Percentiles rank a stretch among this genome's conserved stretches.
Conservation (phyloP, 2,329 filamentous ascomycete genomes). For the Xylariaceae sp. region DNA sequence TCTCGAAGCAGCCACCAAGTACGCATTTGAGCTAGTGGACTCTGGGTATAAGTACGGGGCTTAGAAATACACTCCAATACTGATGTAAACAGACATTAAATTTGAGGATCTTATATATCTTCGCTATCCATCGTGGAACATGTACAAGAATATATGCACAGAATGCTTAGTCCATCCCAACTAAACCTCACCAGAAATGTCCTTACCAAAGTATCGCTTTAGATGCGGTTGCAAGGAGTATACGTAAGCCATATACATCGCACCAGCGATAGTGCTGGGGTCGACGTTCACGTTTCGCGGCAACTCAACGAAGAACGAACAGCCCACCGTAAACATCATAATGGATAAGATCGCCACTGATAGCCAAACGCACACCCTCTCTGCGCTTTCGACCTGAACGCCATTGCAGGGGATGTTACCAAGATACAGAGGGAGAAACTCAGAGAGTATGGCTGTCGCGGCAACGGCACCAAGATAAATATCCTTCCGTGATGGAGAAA, state of each 20-base stretch:
- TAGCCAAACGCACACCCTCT: slow-evolving; percentile 49
- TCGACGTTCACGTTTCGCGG: slow-evolving; percentile 53
- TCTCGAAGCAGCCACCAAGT: slow-evolving; percentile 61
- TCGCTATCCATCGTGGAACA: not conserved
- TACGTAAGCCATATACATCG: slow-evolving; percentile 46
- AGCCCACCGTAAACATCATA: slow-evolving; percentile 50
- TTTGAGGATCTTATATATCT: not conserved
- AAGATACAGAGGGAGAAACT: slow-evolving; percentile 57
- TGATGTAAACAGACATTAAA: too few species aligned
- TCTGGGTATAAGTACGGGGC: slow-evolving; percentile 31
- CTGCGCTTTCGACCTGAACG: slow-evolving; percentile 47
- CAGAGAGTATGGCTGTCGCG: slow-evolving; percentile 51
- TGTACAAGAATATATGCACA: not conserved
- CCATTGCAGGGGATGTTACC: slow-evolving; percentile 56
- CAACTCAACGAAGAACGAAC: slow-evolving; percentile 50
- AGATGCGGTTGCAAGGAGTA: slow-evolving; percentile 4
- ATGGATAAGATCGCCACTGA: slow-evolving; percentile 47
- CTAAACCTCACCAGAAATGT: slow-evolving; percentile 6
- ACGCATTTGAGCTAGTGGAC: slow-evolving; percentile 47
- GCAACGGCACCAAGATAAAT: slow-evolving; percentile 49
- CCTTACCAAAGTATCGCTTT: slow-evolving; percentile 8
- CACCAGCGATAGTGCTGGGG: slow-evolving; percentile 52
- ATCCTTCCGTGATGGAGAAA: slow-evolving; percentile 42
- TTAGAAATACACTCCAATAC: not conserved
- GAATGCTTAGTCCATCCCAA: not conserved